A percentile compares a stretch with the other conserved stretches of the same genome.
phyloP scores from a whole-genome alignment of 202 grass and related monocot species.

The Digitaria exilis region DNA sequence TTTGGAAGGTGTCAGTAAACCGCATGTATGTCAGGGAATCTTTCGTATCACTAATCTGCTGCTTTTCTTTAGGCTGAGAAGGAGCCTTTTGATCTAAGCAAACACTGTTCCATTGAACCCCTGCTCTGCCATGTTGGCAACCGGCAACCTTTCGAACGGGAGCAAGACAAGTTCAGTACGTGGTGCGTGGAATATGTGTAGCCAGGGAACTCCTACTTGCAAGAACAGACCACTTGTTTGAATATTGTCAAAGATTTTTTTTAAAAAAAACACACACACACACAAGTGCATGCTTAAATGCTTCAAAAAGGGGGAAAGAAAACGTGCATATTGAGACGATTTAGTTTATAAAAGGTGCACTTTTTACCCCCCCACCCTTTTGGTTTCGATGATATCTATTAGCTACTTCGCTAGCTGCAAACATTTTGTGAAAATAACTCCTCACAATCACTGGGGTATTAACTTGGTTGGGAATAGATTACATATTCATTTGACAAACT shows the following conservation, averaged over 20 bases:
- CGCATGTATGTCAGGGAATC: neutral
- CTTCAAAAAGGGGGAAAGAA: neutral
- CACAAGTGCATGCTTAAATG: neutral
- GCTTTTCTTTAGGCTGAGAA: neutral
- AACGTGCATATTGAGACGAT: neutral
- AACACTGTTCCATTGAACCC: conserved; percentile 32
- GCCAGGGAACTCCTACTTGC: conserved; percentile 10
- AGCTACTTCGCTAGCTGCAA: neutral
- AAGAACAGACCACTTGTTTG: conserved; percentile 36
- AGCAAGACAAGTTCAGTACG: neutral
- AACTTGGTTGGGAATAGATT: neutral
- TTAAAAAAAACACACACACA: neutral
- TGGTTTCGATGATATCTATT: neutral
- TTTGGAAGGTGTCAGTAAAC: neutral
- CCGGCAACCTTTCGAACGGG: neutral
- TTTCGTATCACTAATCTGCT: neutral
- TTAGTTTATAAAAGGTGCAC: neutral
- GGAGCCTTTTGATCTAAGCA: neutral
- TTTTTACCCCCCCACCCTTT: neutral
- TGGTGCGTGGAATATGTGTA: conserved; percentile 23
- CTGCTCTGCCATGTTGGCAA: neutral
- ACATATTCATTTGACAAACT: neutral
- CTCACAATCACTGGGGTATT: neutral
- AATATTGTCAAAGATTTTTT: conserved; percentile 17
- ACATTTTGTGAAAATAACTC: neutral